phyloP scores from a whole-genome alignment of 164 flowering plant species.

The Kalanchoe fedtschenkoi region DNA sequence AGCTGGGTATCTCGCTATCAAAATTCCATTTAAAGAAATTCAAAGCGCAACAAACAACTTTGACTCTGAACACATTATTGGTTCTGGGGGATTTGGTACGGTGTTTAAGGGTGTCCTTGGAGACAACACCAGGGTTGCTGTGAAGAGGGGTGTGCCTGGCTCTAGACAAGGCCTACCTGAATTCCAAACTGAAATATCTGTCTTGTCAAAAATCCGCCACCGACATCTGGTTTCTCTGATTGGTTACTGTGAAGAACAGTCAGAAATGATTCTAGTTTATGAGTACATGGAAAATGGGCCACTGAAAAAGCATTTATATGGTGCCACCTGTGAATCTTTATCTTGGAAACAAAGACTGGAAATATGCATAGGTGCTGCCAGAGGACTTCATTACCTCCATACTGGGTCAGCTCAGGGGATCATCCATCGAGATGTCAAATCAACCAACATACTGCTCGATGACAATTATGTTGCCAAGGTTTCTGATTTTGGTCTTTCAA shows the following conservation, averaged over 20 bases:
- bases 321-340: neutral
- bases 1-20: neutral
- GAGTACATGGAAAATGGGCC: conserved; percentile 8
- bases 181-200: conserved; percentile 3
- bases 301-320: conserved; percentile 3
- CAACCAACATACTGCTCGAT: conserved; percentile 25
- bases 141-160: conserved; percentile 8
- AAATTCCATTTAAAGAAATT: neutral
- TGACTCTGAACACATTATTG: neutral
- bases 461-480: conserved; percentile 20
- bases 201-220: conserved; percentile 5
- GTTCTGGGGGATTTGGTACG: conserved; percentile 5
- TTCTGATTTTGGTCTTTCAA: conserved; percentile 26
- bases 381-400: conserved; percentile 24
- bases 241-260: conserved; percentile 7
- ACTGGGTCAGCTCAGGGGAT: conserved; percentile 15
- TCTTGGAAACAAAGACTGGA: conserved; percentile 15
- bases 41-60: conserved; percentile 4
- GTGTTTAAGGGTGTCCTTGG: conserved; percentile 1
- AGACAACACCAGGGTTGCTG: conserved; percentile 5
- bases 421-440: conserved; percentile 28
- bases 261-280: conserved; percentile 5
- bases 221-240: conserved; percentile 3
- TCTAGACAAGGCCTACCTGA: conserved; percentile 9
- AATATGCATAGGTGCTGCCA: conserved; percentile 26